phyloP scores from a whole-genome alignment of 495 filamentous ascomycete species.

The Xylaria acuta region DNA sequence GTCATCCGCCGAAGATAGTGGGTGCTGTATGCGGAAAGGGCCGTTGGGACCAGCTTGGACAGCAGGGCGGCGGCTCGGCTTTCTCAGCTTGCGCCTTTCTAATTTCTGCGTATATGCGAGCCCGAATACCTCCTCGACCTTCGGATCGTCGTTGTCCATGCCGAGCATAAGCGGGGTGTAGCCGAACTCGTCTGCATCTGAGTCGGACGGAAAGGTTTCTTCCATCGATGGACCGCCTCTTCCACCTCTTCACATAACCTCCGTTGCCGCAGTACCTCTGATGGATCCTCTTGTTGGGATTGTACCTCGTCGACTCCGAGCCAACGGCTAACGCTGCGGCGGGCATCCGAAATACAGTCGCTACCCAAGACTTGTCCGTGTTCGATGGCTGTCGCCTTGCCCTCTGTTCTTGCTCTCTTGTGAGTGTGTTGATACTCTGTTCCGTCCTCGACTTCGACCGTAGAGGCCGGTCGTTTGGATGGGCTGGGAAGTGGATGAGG shows the following conservation, averaged over 20 bases:
- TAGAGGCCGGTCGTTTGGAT: no score
- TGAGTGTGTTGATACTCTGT: no score
- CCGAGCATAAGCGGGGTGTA: neutral
- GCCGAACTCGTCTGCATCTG: conserved; percentile 6
- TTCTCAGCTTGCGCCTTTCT: neutral
- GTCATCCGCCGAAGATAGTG: neutral
- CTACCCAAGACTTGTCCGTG: conserved; percentile 2
- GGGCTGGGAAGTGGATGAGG: no score
- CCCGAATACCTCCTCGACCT: conserved; percentile 7
- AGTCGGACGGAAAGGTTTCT: conserved; percentile 2
- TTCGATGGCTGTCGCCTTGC: neutral
- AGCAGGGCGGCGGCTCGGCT: neutral
- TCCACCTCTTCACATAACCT: neutral
- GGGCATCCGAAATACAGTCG: neutral
- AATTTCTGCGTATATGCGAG: conserved; percentile 3
- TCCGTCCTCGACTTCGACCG: no score
- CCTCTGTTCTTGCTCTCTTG: no score
- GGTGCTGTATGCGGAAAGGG: neutral
- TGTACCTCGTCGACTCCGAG: no score
- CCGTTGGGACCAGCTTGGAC: neutral
- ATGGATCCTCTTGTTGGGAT: neutral
- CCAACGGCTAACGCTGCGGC: no score
- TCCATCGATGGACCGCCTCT: neutral
- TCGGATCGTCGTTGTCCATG: neutral
- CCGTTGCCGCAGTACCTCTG: neutral